Evolutionary conservation across 176 grass and related monocot species (phyloP), one percentile per base, ranked within the genome.

Genomic region (Juncus effusus): DNA sequence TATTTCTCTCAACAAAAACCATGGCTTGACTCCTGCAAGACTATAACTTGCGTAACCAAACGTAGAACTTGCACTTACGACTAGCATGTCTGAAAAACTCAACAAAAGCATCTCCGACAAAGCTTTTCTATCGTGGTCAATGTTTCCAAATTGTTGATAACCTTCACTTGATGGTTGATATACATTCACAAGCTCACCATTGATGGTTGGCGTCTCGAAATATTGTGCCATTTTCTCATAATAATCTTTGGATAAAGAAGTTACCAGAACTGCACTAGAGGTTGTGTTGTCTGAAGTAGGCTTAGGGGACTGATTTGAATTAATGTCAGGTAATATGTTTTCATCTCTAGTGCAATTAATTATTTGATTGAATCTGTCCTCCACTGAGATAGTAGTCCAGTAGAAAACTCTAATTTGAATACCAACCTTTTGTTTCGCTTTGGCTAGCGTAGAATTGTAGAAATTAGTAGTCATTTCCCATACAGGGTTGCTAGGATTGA

Each of bases 101-200:
- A 90, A 74, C 8, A 90, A 74, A 42, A 71, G 40, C 44, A 90
- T 80, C 73, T 90, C 87, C 4, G 77, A 66, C 53, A 91, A 7
- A 13, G 83, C 87, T 59, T 91, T 91, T 64, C 80, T 74, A 79
- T 91, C 80, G 58, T 91, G 80, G 14, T 38, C 50, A 37, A 38
- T 54, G 73, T 86, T 56, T 10, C 53, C 73, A 11, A 77, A 53
- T n/a, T 41, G 76, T 54, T 91, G 88, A 56, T 12, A 56, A 36
- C 55, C 84, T 36, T 87, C 80, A 35, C 72, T 68, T 62, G 73
- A 81, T 47, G 84, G 88, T 57, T 91, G 81, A 72, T 84, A 84
- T 40, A 91, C 84, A 65, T 64, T 81, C 69, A 91, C 70, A 38
- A 54, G 19, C 50, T 69, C 88, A 5, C 65, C 83, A 3, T 56